phyloP scores from a whole-genome alignment of 495 filamentous ascomycete genomes.

The Apodospora peruviana region DNA sequence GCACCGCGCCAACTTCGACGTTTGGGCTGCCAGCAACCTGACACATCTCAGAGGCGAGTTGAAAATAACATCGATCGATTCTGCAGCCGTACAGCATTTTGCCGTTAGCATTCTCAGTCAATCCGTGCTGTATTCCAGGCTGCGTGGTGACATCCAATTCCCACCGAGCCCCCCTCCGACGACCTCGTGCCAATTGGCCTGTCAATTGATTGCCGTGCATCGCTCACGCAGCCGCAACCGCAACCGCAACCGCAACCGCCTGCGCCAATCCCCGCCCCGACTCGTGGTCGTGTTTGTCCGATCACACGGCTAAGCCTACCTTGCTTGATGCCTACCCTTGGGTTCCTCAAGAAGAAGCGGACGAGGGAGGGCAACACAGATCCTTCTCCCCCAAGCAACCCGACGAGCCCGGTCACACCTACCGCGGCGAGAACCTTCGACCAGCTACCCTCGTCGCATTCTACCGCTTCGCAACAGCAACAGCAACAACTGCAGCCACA shows the following conservation, averaged over 20 bases:
- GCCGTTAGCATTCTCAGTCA: no score
- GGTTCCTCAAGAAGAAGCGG: slow-evolving; percentile 95
- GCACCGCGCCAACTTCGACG: no score
- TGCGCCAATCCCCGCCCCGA: background rate
- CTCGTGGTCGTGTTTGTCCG: slow-evolving; percentile 12
- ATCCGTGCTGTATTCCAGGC: no score
- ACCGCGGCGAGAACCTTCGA: slow-evolving; percentile 43
- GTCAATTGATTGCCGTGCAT: slow-evolving; percentile 22
- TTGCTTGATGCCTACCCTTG: slow-evolving; percentile 63
- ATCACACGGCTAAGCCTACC: slow-evolving; percentile 11
- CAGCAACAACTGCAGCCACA: background rate
- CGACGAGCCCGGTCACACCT: slow-evolving; percentile 55
- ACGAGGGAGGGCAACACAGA: slow-evolving; percentile 68
- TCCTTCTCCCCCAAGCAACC: slow-evolving; percentile 53
- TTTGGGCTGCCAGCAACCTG: no score
- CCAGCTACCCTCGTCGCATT: slow-evolving; percentile 19
- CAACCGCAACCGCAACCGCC: slow-evolving; percentile 6
- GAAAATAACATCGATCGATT: no score
- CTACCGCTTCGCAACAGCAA: slow-evolving; percentile 21
- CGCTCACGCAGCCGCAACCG: slow-evolving; percentile 4
- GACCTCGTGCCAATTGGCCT: slow-evolving; percentile 20
- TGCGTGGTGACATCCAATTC: background rate
- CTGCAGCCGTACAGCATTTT: no score
- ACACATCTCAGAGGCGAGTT: no score
- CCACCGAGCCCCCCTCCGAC: slow-evolving; percentile 3